Conservation (phyloP, 805 yeast species). For the Saccharomycopsis microspora region DNA sequence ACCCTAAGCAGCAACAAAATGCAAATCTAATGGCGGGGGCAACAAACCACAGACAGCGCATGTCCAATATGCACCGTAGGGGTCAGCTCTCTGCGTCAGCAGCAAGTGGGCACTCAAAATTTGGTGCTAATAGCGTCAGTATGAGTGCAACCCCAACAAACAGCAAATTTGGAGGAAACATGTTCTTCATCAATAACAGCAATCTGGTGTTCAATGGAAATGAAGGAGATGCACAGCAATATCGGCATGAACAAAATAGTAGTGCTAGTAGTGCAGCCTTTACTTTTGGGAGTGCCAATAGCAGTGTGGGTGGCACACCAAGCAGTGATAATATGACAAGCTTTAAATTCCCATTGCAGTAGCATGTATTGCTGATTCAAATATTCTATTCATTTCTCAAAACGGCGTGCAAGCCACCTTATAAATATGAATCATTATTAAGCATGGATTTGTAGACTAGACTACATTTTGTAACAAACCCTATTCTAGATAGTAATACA, state of each 20-base stretch:
- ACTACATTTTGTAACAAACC: too few species aligned
- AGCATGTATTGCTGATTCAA: background rate
- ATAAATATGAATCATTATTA: too few species aligned
- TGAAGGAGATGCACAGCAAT: too few species aligned
- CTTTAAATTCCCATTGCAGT: constrained; percentile 7
- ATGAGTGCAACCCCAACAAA: too few species aligned
- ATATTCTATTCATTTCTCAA: too few species aligned
- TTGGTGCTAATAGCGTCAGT: background rate
- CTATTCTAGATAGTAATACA: too few species aligned
- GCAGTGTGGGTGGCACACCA: background rate
- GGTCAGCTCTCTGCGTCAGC: constrained; percentile 15
- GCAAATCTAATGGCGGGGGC: too few species aligned
- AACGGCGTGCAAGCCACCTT: too few species aligned
- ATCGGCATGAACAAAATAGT: background rate
- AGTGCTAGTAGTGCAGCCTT: background rate
- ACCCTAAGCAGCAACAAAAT: too few species aligned
- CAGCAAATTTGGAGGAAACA: too few species aligned
- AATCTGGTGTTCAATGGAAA: background rate
- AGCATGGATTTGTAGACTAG: too few species aligned
- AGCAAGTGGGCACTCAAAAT: background rate
- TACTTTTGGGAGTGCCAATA: background rate
- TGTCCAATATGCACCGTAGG: constrained; percentile 7
- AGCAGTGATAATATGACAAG: constrained; percentile 4
- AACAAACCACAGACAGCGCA: background rate
- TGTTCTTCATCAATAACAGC: too few species aligned